phyloP scores from a whole-genome alignment of 306 rosid genomes.

The Hippophae gyantsensis region DNA sequence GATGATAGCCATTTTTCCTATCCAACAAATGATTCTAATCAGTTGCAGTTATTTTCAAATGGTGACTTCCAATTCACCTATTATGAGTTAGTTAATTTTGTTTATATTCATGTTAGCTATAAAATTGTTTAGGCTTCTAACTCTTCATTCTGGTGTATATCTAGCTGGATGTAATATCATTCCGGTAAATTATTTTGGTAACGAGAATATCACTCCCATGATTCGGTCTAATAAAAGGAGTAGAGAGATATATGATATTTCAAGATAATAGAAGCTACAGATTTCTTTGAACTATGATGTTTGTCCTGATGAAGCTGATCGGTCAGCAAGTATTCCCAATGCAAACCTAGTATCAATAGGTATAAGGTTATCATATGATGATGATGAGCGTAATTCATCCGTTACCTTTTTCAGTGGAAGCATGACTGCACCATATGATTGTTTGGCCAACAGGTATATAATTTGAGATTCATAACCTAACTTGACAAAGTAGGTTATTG shows the following conservation, averaged over 20 bases:
- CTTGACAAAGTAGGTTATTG: too few relatives aligned
- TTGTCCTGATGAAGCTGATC: constrained; percentile 60
- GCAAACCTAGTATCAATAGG: constrained; percentile 79
- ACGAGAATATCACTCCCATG: constrained; percentile 50
- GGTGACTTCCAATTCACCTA: constrained; percentile 40
- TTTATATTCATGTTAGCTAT: background rate
- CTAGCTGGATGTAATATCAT: constrained; percentile 62
- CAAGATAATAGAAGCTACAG: constrained; percentile 59
- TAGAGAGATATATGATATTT: too few relatives aligned
- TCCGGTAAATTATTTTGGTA: constrained; percentile 71
- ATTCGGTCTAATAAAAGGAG: constrained; percentile 34
- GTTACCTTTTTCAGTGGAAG: constrained; percentile 89
- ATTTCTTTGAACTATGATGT: constrained; percentile 64
- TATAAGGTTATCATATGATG: constrained; percentile 75
- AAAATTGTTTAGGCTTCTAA: too few relatives aligned
- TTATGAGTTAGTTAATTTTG: background rate
- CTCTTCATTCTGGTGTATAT: background rate
- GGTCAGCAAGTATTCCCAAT: constrained; percentile 57
- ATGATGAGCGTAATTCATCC: constrained; percentile 81
- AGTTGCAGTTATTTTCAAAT: constrained; percentile 70
- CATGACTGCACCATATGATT: constrained; percentile 37
- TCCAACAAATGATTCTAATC: constrained; percentile 56
- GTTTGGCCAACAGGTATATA: too few relatives aligned
- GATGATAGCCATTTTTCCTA: constrained; percentile 47
- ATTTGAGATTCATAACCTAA: too few relatives aligned